A percentile compares a stretch with the other conserved stretches of the same genome.
phyloP scores from a whole-genome alignment of 228 moss, liverwort and hornwort species.

The Sphagnum magellanicum region DNA sequence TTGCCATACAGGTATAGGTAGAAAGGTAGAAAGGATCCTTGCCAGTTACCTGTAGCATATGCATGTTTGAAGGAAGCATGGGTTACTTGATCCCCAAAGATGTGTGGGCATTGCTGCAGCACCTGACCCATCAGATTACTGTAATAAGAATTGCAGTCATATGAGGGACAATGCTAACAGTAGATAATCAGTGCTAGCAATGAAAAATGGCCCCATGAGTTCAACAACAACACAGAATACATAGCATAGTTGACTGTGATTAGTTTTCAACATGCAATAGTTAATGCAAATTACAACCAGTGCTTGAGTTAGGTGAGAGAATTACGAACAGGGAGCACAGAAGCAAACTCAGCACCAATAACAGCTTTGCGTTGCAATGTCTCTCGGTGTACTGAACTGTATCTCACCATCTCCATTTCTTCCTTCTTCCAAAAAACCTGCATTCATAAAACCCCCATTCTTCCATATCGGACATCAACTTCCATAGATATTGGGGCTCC shows the following conservation, averaged over 20 bases:
- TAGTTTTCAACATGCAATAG: background rate
- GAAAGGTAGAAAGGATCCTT: background rate
- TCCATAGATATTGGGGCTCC: no score
- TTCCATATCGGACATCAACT: no score
- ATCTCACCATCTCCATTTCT: conserved; percentile 76
- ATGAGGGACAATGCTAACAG: background rate
- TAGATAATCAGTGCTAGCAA: background rate
- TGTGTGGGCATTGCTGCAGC: conserved; percentile 56
- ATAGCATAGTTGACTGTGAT: background rate
- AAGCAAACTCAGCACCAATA: conserved; percentile 69
- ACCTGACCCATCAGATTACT: conserved; percentile 25
- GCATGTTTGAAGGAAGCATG: conserved; percentile 78
- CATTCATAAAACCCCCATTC: background rate
- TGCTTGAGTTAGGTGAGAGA: background rate
- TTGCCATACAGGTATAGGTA: background rate
- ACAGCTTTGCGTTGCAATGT: conserved; percentile 73
- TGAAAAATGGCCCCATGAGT: conserved; percentile 2
- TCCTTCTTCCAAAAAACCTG: conserved; percentile 97
- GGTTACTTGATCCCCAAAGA: conserved; percentile 70
- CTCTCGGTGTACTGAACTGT: conserved; percentile 77
- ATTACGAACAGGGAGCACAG: conserved; percentile 64
- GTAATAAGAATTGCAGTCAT: background rate
- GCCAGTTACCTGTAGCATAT: conserved; percentile 64
- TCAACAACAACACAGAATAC: background rate
- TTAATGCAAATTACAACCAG: background rate